phyloP scores from a whole-genome alignment of 2,329 filamentous ascomycete species.

The Aureobasidium mangrovei region DNA sequence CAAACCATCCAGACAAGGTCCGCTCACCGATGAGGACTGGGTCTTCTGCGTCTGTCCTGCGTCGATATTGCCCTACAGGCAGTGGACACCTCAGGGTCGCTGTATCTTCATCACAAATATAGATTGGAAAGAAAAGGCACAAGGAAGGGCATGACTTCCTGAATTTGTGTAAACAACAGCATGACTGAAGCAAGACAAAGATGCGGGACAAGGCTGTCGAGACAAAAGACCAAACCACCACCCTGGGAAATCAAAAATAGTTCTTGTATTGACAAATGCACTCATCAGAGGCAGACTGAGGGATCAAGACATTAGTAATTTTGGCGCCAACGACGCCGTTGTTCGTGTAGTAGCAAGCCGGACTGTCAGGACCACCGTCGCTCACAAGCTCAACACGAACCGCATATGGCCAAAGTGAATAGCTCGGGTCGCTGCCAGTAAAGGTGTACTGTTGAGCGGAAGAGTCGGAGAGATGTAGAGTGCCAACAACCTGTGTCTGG shows the following conservation, averaged over 20 bases:
- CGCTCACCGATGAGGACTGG: too few relatives aligned
- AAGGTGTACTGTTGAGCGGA: constrained; percentile 17
- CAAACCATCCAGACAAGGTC: too few relatives aligned
- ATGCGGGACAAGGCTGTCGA: too few relatives aligned
- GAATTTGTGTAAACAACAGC: too few relatives aligned
- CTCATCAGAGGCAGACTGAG: constrained; percentile 27
- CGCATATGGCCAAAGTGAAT: constrained; percentile 48
- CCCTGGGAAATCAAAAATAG: constrained; percentile 16
- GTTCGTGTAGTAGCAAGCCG: constrained; percentile 43
- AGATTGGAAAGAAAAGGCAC: too few relatives aligned
- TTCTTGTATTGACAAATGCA: constrained; percentile 43
- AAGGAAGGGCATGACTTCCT: too few relatives aligned
- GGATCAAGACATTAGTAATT: constrained; percentile 28
- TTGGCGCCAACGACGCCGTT: constrained; percentile 30
- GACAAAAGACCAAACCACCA: too few relatives aligned
- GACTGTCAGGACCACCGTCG: constrained; percentile 40
- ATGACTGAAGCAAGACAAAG: too few relatives aligned
- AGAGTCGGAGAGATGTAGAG: constrained; percentile 40
- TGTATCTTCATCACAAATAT: too few relatives aligned
- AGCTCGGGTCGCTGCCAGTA: constrained; percentile 20
- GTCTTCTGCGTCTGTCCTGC: too few relatives aligned
- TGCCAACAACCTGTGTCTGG: constrained; percentile 46
- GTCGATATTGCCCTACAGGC: too few relatives aligned
- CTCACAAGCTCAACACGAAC: constrained; percentile 48
- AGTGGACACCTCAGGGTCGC: too few relatives aligned